phyloP scores from a whole-genome alignment of 129 eudicot species.

The Saussurea involucrata region DNA sequence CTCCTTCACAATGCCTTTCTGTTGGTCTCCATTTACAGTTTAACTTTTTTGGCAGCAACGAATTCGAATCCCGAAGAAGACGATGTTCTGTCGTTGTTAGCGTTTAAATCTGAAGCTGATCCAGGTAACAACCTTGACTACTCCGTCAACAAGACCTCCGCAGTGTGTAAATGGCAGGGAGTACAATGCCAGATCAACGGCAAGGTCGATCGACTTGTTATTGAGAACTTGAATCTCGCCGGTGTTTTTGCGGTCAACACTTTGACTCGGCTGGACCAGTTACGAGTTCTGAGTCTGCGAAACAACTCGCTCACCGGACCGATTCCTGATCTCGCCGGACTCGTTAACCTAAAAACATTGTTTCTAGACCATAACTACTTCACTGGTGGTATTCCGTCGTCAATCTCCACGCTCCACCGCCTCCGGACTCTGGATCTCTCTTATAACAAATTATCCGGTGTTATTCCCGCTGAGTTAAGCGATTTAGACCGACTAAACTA shows the following conservation, averaged over 20 bases:
- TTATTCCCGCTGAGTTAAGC: slow-evolving; percentile 37
- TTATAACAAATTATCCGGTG: slow-evolving; percentile 53
- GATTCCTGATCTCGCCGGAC: slow-evolving; percentile 62
- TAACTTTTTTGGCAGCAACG: not conserved
- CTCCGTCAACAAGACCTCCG: slow-evolving; percentile 7
- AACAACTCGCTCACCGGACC: slow-evolving; percentile 89
- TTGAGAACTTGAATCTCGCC: slow-evolving; percentile 40
- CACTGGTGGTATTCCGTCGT: slow-evolving; percentile 55
- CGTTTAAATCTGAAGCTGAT: slow-evolving; percentile 74
- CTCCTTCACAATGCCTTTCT: slow-evolving; percentile 8
- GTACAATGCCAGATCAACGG: slow-evolving; percentile 41
- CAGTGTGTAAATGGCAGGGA: slow-evolving; percentile 73
- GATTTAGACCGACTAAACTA: slow-evolving; percentile 41
- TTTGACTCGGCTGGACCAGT: slow-evolving; percentile 50
- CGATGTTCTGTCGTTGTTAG: slow-evolving; percentile 43
- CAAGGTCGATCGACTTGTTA: slow-evolving; percentile 41
- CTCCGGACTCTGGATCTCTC: slow-evolving; percentile 73
- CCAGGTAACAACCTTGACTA: slow-evolving; percentile 31
- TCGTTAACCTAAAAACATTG: slow-evolving; percentile 58
- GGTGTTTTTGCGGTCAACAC: slow-evolving; percentile 58
- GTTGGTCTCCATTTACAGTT: not conserved
- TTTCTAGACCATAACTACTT: slow-evolving; percentile 58
- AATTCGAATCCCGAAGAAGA: not conserved
- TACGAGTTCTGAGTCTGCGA: slow-evolving; percentile 67
- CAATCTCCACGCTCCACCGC: slow-evolving; percentile 58